Percentiles rank a stretch among this genome's conserved stretches.
These are phyloP conservation scores for Neonectria ditissima DNA, from an alignment of 2,329 filamentous ascomycete species.

Conservation along the genomic window DNA sequence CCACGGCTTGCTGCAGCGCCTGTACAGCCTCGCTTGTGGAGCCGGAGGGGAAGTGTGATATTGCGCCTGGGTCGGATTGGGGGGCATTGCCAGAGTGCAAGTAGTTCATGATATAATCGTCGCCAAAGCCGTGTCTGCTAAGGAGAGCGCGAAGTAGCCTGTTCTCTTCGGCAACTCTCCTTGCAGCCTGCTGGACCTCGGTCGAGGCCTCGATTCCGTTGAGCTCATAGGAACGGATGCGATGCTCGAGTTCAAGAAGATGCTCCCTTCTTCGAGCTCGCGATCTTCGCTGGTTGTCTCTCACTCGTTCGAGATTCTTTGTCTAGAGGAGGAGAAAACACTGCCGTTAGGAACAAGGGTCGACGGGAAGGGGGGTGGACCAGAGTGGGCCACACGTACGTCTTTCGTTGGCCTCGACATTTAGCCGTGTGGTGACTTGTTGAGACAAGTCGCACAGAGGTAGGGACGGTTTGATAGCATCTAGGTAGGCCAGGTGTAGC, in stretches of 20 bases:
- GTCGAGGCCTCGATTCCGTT: constrained; percentile 74
- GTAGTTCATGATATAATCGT: constrained; percentile 64
- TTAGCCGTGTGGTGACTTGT: constrained; percentile 42
- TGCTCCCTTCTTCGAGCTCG: constrained; percentile 81
- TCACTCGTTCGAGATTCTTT: constrained; percentile 67
- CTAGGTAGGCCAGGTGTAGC: constrained; percentile 30
- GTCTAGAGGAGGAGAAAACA: constrained; percentile 44
- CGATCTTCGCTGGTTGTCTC: constrained; percentile 83
- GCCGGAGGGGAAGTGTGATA: constrained; percentile 35
- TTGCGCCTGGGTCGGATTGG: constrained; percentile 37
- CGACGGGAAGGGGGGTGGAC: constrained; percentile 15
- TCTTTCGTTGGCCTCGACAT: constrained; percentile 47
- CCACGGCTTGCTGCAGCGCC: constrained; percentile 53
- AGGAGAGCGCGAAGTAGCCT: constrained; percentile 71
- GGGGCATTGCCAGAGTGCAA: constrained; percentile 44
- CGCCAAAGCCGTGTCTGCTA: constrained; percentile 65
- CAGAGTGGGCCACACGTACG: constrained; percentile 42
- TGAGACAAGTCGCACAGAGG: constrained; percentile 24
- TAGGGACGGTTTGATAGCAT: constrained; percentile 36
- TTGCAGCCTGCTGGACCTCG: constrained; percentile 78
- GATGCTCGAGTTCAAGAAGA: constrained; percentile 75
- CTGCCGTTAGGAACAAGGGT: constrained; percentile 34
- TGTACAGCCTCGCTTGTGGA: constrained; percentile 46
- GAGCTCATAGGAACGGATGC: constrained; percentile 69
- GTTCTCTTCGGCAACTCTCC: constrained; percentile 78